Percentiles rank a stretch among this genome's conserved stretches.
Conservation (phyloP, 352 stramenopile species). For the Phytophthora aleatoria region DNA sequence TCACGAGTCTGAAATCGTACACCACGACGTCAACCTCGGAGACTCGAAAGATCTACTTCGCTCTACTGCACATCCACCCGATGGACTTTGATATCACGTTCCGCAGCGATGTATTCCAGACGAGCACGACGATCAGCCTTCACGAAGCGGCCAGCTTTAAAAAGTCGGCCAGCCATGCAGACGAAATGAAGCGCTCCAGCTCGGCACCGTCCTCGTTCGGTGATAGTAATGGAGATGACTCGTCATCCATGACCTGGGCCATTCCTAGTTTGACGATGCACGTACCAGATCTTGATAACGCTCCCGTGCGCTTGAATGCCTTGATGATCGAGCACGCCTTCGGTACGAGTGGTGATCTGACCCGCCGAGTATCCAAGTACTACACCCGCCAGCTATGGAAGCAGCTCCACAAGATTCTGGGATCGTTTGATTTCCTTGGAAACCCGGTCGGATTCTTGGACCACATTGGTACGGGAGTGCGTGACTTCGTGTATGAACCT, state of each 20-base stretch:
- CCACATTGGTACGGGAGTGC: constrained; percentile 95
- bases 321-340: constrained; percentile 91
- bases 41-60: constrained; percentile 88
- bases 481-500: constrained; percentile 97
- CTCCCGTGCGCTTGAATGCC: constrained; percentile 82
- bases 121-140: constrained; percentile 57
- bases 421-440: constrained; percentile 89
- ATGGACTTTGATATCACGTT: constrained; percentile 91
- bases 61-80: constrained; percentile 85
- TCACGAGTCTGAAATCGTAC: constrained; percentile 71
- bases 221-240: constrained; percentile 40
- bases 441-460: constrained; percentile 91
- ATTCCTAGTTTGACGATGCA: constrained; percentile 90
- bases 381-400: constrained; percentile 90
- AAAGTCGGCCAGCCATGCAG: constrained; percentile 28
- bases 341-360: constrained; percentile 85
- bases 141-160: constrained; percentile 65
- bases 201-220: constrained; percentile 29
- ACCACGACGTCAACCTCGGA: constrained; percentile 72
- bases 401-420: constrained; percentile 89
- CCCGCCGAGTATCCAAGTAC: constrained; percentile 87
- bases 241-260: constrained; percentile 68
- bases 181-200: constrained; percentile 39
- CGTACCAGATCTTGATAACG: constrained; percentile 89
- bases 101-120: constrained; percentile 86